Evolutionary conservation across 495 filamentous ascomycete genomes (phyloP).

Genomic region (Tirmania nivea): DNA sequence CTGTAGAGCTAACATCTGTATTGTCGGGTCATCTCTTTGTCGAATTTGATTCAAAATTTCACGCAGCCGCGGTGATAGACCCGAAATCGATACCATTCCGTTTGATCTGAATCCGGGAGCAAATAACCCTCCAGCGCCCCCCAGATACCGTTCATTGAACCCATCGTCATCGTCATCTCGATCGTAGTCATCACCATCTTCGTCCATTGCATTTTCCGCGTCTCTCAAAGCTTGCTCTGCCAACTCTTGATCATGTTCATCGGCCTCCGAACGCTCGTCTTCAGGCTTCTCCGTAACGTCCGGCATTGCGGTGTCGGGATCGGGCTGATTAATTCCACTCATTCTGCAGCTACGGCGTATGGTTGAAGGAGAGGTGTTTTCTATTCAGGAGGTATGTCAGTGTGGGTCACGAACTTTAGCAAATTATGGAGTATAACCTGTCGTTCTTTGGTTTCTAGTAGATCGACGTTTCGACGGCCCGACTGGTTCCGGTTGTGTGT

Average conservation of each 20-base stretch:
- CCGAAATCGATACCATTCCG: constrained; percentile 55
- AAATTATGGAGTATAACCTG: constrained; percentile 5
- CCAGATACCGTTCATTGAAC: constrained; percentile 51
- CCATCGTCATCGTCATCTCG: constrained; percentile 56
- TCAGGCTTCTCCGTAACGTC: constrained; percentile 41
- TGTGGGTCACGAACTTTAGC: constrained; percentile 16
- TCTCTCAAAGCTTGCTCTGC: constrained; percentile 24
- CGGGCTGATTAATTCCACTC: constrained; percentile 24
- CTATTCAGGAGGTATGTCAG: not conserved
- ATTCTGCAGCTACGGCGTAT: constrained; percentile 15
- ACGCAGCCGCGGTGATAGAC: constrained; percentile 55
- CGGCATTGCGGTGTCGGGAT: constrained; percentile 31
- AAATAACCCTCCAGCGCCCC: constrained; percentile 36
- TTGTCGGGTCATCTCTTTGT: constrained; percentile 67
- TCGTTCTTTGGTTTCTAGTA: constrained; percentile 4
- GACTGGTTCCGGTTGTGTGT: constrained; percentile 4
- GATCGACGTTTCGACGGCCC: not conserved
- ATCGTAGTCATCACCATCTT: constrained; percentile 25
- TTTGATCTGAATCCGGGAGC: constrained; percentile 12
- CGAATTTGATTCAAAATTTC: constrained; percentile 66
- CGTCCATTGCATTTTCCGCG: constrained; percentile 23
- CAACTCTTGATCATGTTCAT: constrained; percentile 32
- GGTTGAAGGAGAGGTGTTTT: constrained; percentile 22
- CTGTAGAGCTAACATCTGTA: constrained; percentile 79
- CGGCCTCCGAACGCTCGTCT: constrained; percentile 24